Percentiles rank a stretch among this genome's conserved stretches.
phyloP scores from a whole-genome alignment of 1,284 basidiomycete species.

The Trichosporon sp. region DNA sequence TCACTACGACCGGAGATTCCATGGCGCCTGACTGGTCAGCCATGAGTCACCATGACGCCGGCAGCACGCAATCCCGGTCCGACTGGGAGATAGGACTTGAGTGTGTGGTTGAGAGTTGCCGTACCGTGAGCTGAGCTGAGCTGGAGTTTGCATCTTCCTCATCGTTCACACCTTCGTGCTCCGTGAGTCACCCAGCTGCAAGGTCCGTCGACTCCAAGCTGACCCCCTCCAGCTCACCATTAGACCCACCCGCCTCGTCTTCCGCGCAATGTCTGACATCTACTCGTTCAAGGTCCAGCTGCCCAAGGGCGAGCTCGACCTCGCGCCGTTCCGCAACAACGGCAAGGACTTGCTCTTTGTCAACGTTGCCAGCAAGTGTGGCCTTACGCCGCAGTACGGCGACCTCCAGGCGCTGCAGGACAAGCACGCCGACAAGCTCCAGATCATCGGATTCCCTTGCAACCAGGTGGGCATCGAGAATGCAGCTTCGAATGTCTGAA shows the following conservation, averaged over 20 bases:
- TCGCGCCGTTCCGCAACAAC: conserved; percentile 32
- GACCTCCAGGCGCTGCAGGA: conserved; percentile 77
- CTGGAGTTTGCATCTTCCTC: conserved; percentile 8
- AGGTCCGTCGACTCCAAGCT: not conserved
- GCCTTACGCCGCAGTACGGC: conserved; percentile 83
- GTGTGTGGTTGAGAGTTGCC: no score
- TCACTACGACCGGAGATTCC: not conserved
- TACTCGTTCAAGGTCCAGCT: conserved; percentile 45
- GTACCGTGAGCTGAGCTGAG: no score
- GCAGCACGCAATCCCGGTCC: not conserved
- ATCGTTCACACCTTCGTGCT: not conserved
- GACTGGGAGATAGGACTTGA: not conserved
- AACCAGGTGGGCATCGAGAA: conserved; percentile 60
- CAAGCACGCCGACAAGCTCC: conserved; percentile 70
- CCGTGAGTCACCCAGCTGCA: conserved; percentile 21
- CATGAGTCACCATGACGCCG: not conserved
- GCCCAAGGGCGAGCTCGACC: conserved; percentile 32
- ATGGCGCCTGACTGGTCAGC: not conserved
- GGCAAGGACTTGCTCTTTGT: conserved; percentile 46
- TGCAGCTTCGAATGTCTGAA: not conserved
- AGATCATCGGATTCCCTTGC: conserved; percentile 83
- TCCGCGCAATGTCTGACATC: conserved; percentile 38
- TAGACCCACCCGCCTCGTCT: not conserved
- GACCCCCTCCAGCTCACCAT: not conserved
- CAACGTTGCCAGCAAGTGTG: conserved; percentile 48